Evolutionary conservation across 2,329 filamentous ascomycete genomes (phyloP).

Genomic region (Lecanicillium sp.): DNA sequence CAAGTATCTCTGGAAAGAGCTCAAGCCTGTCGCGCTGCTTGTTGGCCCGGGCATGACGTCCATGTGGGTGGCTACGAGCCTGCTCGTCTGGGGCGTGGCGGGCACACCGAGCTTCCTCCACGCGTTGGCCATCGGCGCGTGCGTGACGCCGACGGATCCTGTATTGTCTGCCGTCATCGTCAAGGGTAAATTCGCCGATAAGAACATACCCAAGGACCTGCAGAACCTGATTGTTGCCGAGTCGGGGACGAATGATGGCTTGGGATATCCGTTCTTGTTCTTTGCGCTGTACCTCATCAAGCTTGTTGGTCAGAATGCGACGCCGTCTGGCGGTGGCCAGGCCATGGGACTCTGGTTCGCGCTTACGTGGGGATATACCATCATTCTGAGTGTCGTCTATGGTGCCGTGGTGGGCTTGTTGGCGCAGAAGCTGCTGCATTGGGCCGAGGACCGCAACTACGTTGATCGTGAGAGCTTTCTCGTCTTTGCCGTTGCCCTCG

Average conservation of each 20-base stretch:
- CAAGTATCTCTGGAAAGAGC: slow-evolving; percentile 71
- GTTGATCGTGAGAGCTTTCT: slow-evolving; percentile 84
- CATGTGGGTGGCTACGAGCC: slow-evolving; percentile 81
- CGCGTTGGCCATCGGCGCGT: slow-evolving; percentile 71
- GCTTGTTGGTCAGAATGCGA: slow-evolving; percentile 54
- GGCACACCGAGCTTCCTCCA: slow-evolving; percentile 66
- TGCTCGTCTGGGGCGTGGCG: slow-evolving; percentile 70
- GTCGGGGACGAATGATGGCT: slow-evolving; percentile 80
- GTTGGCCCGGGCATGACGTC: slow-evolving; percentile 75
- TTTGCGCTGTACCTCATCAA: slow-evolving; percentile 77
- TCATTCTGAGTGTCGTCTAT: slow-evolving; percentile 69
- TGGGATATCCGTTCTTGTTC: slow-evolving; percentile 85
- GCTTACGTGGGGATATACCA: slow-evolving; percentile 77
- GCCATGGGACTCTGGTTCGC: slow-evolving; percentile 78
- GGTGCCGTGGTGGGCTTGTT: slow-evolving; percentile 72
- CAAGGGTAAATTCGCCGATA: slow-evolving; percentile 87
- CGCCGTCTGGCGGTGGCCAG: slow-evolving; percentile 49
- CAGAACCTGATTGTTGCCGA: slow-evolving; percentile 77
- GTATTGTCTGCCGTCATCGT: slow-evolving; percentile 84
- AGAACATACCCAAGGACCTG: slow-evolving; percentile 73
- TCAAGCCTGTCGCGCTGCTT: slow-evolving; percentile 64
- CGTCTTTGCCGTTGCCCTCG: slow-evolving; percentile 76
- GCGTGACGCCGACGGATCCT: slow-evolving; percentile 88
- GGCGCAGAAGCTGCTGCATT: slow-evolving; percentile 74
- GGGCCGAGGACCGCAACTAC: slow-evolving; percentile 71